Conservation (phyloP, 108 stramenopile species). For the Epipyxis sp. region DNA sequence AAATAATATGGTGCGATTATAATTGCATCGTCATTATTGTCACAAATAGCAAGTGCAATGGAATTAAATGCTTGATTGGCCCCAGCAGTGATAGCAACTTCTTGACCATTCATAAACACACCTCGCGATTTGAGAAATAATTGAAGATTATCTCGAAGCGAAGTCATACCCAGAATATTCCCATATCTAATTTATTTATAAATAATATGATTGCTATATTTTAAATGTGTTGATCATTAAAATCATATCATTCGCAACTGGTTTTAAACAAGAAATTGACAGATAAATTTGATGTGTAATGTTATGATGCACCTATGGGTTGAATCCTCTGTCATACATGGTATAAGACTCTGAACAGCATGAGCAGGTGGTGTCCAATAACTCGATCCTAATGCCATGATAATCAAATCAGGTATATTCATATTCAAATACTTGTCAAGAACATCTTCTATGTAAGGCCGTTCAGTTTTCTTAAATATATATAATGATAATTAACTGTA, state of each 20-base stretch:
- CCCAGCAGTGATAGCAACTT: constrained; percentile 65
- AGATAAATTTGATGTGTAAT: not conserved
- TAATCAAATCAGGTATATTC: not conserved
- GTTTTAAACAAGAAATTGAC: too few species aligned
- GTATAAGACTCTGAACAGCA: not conserved
- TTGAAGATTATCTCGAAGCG: not conserved
- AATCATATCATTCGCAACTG: too few species aligned
- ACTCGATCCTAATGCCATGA: constrained; percentile 2
- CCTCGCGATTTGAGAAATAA: not conserved
- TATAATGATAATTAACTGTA: not conserved
- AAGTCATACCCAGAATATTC: not conserved
- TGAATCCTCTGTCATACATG: too few species aligned
- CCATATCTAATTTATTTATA: too few species aligned
- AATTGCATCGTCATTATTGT: constrained; percentile 62
- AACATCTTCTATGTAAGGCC: not conserved
- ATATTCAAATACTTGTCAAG: not conserved
- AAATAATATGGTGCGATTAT: constrained; percentile 87
- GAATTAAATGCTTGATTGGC: constrained; percentile 90
- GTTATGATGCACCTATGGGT: not conserved
- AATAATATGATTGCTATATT: too few species aligned
- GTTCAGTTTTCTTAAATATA: too few species aligned
- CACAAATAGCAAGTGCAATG: constrained; percentile 70
- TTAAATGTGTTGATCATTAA: too few species aligned
- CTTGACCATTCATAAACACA: not conserved
- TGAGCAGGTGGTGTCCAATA: constrained; percentile 2